Percentiles rank a stretch among this genome's conserved stretches.
These are phyloP conservation scores for Serendipita vermifera DNA, from an alignment of 768 basidiomycete species.

Conservation along the genomic window DNA sequence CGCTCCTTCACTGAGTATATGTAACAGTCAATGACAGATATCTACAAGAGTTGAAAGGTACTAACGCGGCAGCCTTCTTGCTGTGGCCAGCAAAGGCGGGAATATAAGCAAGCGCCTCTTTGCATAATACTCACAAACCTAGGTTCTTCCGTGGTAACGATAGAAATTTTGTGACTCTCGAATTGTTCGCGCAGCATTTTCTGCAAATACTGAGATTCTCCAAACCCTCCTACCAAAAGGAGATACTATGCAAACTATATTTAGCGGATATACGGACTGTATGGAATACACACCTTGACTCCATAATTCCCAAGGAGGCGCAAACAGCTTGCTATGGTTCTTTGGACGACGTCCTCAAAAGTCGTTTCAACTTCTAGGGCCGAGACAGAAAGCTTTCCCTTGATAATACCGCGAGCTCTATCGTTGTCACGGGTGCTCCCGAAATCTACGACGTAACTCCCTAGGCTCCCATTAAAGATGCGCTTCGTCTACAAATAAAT, in stretches of 20 bases:
- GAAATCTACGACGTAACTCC: conserved; percentile 7
- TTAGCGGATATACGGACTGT: not conserved
- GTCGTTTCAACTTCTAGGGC: not conserved
- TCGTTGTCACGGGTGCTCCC: conserved; percentile 10
- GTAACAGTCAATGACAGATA: not conserved
- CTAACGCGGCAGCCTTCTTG: not conserved
- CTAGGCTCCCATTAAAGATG: conserved; percentile 4
- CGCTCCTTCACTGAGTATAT: not conserved
- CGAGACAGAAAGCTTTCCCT: not conserved
- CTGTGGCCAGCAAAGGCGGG: not conserved
- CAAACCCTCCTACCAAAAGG: conserved; percentile 11
- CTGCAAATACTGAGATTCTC: conserved; percentile 6
- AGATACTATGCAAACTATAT: not conserved
- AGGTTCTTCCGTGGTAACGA: conserved; percentile 7
- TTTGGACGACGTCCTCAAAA: not conserved
- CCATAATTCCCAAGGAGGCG: not conserved
- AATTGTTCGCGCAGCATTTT: not conserved
- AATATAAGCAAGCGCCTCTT: not conserved
- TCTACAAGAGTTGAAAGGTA: not conserved
- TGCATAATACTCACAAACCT: not conserved
- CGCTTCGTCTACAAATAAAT: conserved; percentile 8
- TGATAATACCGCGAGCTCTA: conserved; percentile 1
- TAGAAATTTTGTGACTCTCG: not conserved
- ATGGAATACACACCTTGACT: not conserved
- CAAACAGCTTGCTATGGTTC: not conserved